Evolutionary conservation across 495 filamentous ascomycete genomes (phyloP).

Genomic region (Xylaria cubensis): DNA sequence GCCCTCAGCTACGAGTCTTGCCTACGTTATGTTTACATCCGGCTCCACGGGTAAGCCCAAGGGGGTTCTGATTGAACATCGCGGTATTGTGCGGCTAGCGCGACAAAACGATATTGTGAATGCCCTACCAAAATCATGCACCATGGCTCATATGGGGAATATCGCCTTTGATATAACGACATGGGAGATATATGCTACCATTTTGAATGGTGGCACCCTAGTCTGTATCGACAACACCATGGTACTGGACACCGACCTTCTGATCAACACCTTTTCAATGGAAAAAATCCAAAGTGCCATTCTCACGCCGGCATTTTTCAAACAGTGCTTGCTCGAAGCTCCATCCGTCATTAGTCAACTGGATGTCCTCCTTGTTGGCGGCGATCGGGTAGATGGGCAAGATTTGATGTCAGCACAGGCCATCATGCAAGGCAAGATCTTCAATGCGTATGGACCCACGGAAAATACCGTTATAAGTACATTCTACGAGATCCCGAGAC

Average conservation of each 20-base stretch:
- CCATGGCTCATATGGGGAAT: conserved; percentile 36
- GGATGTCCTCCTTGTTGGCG: conserved; percentile 2
- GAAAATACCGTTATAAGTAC: conserved; percentile 54
- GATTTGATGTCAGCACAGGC: conserved; percentile 24
- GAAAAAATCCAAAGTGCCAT: not conserved
- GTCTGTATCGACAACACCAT: conserved; percentile 25
- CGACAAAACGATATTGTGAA: not conserved
- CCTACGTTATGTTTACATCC: conserved; percentile 43
- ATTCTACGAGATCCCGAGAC: conserved; percentile 29
- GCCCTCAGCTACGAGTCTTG: not conserved
- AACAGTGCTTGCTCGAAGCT: not conserved
- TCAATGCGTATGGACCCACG: conserved; percentile 63
- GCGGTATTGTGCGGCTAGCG: conserved; percentile 31
- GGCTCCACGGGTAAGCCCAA: conserved; percentile 52
- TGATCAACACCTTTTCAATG: not conserved
- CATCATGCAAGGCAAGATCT: conserved; percentile 41
- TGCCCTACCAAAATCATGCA: not conserved
- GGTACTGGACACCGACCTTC: conserved; percentile 15
- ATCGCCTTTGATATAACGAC: conserved; percentile 40
- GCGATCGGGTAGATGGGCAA: conserved; percentile 4
- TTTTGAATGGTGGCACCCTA: conserved; percentile 30
- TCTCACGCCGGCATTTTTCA: conserved; percentile 7
- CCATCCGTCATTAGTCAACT: not conserved
- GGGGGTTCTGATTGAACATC: conserved; percentile 45
- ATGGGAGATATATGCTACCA: conserved; percentile 34